Conservation (phyloP, 2,329 filamentous ascomycete genomes). For the Thielaviopsis ethacetica region DNA sequence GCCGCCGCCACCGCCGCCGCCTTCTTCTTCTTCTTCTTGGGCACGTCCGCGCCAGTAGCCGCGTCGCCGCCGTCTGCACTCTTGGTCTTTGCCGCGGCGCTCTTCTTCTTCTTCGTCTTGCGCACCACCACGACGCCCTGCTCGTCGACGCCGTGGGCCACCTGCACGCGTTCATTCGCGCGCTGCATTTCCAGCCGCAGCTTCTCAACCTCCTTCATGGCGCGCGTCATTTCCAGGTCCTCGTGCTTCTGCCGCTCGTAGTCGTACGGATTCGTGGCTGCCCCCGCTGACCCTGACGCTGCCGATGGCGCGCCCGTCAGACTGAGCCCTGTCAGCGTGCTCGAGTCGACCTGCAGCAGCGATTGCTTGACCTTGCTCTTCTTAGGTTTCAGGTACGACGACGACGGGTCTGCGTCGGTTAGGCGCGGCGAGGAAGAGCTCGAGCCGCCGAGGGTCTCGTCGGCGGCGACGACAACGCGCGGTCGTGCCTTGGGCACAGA, state of each 20-base stretch:
- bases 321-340: slow-evolving; percentile 56
- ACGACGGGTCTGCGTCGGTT: slow-evolving; percentile 35
- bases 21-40: slow-evolving; percentile 13
- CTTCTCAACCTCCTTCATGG: slow-evolving; percentile 76
- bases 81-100: slow-evolving; percentile 3
- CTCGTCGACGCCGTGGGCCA: slow-evolving; percentile 48
- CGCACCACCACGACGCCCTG: slow-evolving; percentile 51
- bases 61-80: background rate
- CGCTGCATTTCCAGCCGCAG: slow-evolving; percentile 79
- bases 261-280: slow-evolving; percentile 25
- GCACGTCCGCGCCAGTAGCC: background rate
- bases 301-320: slow-evolving; percentile 27
- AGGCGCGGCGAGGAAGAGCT: slow-evolving; percentile 29
- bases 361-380: slow-evolving; percentile 39
- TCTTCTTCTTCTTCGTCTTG: slow-evolving; percentile 51
- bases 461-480: slow-evolving; percentile 50
- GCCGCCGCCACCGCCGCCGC: slow-evolving; percentile 3
- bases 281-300: slow-evolving; percentile 14
- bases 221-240: slow-evolving; percentile 75
- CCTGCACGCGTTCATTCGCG: slow-evolving; percentile 57
- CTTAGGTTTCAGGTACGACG: slow-evolving; percentile 15
- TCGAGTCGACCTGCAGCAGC: slow-evolving; percentile 75
- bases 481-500: slow-evolving; percentile 31
- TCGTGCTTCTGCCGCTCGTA: slow-evolving; percentile 55
- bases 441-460: slow-evolving; percentile 52